phyloP scores from a whole-genome alignment of 371 early-diverging fungal species.

The Circinella umbellata region DNA sequence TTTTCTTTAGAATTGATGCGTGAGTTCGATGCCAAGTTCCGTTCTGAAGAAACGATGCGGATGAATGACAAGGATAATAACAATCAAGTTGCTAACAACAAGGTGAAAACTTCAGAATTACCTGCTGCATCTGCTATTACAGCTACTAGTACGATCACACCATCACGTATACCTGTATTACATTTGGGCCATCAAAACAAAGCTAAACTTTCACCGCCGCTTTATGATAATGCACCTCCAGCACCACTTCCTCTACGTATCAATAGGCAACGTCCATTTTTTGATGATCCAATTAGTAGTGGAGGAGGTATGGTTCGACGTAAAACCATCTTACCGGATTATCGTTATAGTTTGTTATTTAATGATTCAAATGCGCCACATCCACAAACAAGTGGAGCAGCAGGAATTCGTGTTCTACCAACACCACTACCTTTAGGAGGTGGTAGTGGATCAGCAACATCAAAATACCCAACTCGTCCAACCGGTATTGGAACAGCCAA shows the following conservation, averaged over 20 bases:
- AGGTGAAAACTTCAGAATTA: constrained; percentile 20
- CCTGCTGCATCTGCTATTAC: constrained; percentile 24
- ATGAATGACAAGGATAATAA: neutral
- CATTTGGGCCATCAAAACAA: constrained; percentile 16
- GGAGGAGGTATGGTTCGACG: constrained; percentile 7
- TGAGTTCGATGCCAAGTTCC: constrained; percentile 38
- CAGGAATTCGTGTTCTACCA: neutral
- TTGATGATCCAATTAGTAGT: neutral
- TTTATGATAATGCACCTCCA: constrained; percentile 14
- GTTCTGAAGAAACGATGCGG: constrained; percentile 13
- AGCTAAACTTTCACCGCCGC: constrained; percentile 19
- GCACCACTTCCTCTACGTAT: neutral
- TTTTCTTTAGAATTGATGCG: constrained; percentile 44
- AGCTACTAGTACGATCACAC: constrained; percentile 21
- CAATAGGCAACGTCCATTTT: neutral
- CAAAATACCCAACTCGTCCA: neutral
- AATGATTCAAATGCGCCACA: neutral
- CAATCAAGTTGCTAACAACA: neutral
- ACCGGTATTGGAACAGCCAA: neutral
- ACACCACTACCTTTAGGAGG: constrained; percentile 4
- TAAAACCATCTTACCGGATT: constrained; percentile 10
- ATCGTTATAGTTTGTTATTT: constrained; percentile 14
- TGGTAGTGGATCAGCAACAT: neutral
- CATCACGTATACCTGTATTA: constrained; percentile 43
- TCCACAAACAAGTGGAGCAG: neutral